Base-by-base conservation (phyloP, 345 rosid species). In the Eucalyptus decipiens region DNA sequence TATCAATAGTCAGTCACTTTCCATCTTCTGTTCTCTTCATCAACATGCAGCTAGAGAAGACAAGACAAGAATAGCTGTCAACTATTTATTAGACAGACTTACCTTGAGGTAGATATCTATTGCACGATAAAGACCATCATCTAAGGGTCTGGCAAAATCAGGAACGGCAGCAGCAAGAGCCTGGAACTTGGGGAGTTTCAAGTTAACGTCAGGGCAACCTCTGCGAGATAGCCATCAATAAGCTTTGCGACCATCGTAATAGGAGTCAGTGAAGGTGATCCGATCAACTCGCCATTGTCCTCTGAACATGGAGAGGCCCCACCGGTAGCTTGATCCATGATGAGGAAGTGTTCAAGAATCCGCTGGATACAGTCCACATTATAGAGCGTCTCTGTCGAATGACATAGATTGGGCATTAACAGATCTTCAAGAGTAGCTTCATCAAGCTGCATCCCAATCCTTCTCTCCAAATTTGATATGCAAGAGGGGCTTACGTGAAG, bases 31-130 rank as follows among this genome's bases (percentile, higher is more conserved):
- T 76, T 76, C 30, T 40, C 47, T 40, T 76, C 47, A 23, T 42
- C 47, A 3, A 76, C 85, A 76, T 76, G 85, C 47, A 40, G 85
- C 85, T 40, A 76, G 30, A 21, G 85, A 76, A 40, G 85, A 76
- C 85, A 76, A 76, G 85, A 76, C 85, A 21, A 11, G 47, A 76
- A 21, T 40, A 76, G 4, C 47, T 40, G 24, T 40, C 47, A 11
- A 76, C 85, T 76, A 43, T 40, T 76, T 40, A 40, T 76, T 76
- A 40, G 47, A 76, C 47, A 40, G 67, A 49, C 32, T 18, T 94
- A 97, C 99, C 99, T 97, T 97, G n/a, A 97, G 92, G 91, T 96
- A 97, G 91, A 97, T 95, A 93, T 97, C 99, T 83, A 96, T 95
- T 14, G 99, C 97, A 11, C 99, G 99, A 89, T 97, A 97, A 89